These are phyloP conservation scores for Tephrocybe sp. DNA, from an alignment of 768 basidiomycete species.

Conservation along the genomic window DNA sequence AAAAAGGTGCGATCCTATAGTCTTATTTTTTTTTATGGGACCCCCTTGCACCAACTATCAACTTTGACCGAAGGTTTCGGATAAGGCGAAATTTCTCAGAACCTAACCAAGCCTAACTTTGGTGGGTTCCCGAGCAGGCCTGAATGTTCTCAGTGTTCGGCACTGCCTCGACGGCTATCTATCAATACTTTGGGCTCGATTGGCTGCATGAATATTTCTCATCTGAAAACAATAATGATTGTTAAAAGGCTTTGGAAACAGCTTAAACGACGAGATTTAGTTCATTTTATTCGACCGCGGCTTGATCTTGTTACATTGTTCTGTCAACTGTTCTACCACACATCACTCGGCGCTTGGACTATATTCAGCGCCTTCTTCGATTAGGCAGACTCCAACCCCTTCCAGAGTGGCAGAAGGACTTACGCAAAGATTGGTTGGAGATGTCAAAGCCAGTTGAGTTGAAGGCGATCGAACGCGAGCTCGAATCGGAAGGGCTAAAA, in stretches of 20 bases:
- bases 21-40: too few species aligned
- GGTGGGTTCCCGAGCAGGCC: too few species aligned
- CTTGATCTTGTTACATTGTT: conserved; percentile 18
- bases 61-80: too few species aligned
- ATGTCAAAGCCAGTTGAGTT: conserved; percentile 16
- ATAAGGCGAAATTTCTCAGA: too few species aligned
- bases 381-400: conserved; percentile 15
- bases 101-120: too few species aligned
- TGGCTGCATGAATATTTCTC: background rate
- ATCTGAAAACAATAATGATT: conserved; percentile 23
- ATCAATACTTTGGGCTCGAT: conserved; percentile 1
- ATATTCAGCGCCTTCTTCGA: conserved; percentile 13
- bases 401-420: conserved; percentile 17
- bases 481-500: conserved; percentile 11
- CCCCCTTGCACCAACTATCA: too few species aligned
- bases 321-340: conserved; percentile 12
- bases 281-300: conserved; percentile 18
- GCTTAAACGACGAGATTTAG: conserved; percentile 21
- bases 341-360: conserved; percentile 11
- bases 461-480: conserved; percentile 16
- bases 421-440: conserved; percentile 16
- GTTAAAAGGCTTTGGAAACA: conserved; percentile 21
- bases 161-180: too few species aligned
- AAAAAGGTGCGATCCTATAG: too few species aligned
- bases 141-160: too few species aligned